A percentile compares a stretch with the other conserved stretches of the same genome.
phyloP scores from a whole-genome alignment of 2,329 filamentous ascomycete species.

The Camillea tinctor region DNA sequence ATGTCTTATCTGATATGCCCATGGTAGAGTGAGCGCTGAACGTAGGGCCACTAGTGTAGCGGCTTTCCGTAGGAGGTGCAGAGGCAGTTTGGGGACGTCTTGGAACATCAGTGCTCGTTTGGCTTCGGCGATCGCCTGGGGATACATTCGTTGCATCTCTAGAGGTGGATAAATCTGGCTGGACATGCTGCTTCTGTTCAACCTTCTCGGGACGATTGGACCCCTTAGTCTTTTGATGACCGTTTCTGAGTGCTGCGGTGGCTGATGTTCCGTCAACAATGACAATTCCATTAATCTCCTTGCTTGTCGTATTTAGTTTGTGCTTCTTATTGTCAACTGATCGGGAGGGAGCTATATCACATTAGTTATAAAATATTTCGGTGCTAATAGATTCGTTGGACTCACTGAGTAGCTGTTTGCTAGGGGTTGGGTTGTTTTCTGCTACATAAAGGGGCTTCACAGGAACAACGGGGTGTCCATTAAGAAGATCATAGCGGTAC shows the following conservation, averaged over 20 bases:
- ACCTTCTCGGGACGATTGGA: not conserved
- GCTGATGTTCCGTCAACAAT: conserved; percentile 23
- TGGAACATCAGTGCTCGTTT: not conserved
- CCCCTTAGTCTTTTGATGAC: not conserved
- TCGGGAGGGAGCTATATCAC: not conserved
- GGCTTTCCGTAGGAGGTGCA: not conserved
- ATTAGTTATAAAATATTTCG: conserved; percentile 1
- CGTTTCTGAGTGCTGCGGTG: conserved; percentile 5
- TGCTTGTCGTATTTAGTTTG: conserved; percentile 8
- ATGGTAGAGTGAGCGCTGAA: conserved; percentile 2
- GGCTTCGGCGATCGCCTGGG: not conserved
- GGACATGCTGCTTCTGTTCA: not conserved
- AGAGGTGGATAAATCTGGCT: not conserved
- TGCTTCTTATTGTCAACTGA: not conserved
- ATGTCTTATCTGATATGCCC: not conserved
- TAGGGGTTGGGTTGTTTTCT: not conserved
- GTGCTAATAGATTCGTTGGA: not conserved
- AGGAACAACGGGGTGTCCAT: not conserved
- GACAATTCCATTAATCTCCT: conserved; percentile 17
- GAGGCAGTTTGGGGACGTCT: not conserved
- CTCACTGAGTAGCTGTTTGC: conserved; percentile 5
- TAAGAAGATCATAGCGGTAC: conserved; percentile 10
- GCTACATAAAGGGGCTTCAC: not conserved
- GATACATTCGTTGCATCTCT: not conserved
- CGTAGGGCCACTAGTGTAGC: conserved; percentile 12